Conservation (phyloP, 208 protist genomes). For the Balamuthia mandrillaris region DNA sequence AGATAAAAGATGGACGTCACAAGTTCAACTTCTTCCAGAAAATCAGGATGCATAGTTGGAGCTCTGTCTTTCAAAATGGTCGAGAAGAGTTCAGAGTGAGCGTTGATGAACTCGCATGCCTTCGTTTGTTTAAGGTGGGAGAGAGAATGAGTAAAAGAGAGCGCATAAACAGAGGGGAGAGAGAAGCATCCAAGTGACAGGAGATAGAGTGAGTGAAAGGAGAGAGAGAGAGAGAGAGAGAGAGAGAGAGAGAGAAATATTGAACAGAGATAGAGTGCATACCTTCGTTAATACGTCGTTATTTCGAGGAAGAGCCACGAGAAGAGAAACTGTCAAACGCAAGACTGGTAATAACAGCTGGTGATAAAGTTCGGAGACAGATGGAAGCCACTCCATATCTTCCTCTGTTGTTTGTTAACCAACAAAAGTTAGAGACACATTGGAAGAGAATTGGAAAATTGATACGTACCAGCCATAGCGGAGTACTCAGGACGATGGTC, state of each 20-base stretch:
- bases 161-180: background rate
- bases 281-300: background rate
- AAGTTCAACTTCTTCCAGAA: background rate
- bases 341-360: slow-evolving; percentile 15
- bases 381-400: slow-evolving; percentile 5
- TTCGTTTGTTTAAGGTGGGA: no score
- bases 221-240: background rate
- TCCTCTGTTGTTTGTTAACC: background rate
- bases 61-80: slow-evolving; percentile 23
- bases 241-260: background rate
- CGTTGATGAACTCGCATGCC: slow-evolving; percentile 18
- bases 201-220: background rate
- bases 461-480: background rate
- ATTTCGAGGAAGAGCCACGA: slow-evolving; percentile 37
- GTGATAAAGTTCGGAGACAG: slow-evolving; percentile 6
- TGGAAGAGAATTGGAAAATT: background rate
- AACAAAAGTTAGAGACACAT: background rate
- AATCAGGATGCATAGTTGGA: background rate
- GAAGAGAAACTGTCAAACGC: slow-evolving; percentile 17
- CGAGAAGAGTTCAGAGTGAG: slow-evolving; percentile 5
- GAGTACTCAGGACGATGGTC: slow-evolving; percentile 35
- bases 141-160: no score
- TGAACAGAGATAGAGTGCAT: background rate
- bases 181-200: background rate
- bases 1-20: background rate